phyloP scores from a whole-genome alignment of 75 land plant species.

The Ceratopteris richardii region DNA sequence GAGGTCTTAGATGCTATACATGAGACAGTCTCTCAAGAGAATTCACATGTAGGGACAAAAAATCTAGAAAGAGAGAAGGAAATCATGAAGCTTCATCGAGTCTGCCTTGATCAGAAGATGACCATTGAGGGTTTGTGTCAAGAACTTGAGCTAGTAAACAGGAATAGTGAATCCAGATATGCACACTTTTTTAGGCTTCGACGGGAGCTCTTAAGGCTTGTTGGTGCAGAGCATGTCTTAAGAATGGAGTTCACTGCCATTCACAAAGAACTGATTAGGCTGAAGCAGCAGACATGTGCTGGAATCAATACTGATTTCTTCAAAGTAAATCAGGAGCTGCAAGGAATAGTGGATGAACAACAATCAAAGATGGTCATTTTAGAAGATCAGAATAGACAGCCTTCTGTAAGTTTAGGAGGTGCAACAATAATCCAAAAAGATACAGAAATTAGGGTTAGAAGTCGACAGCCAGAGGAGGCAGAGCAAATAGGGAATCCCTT shows the following conservation, averaged over 20 bases:
- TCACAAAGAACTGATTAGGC: constrained; percentile 9
- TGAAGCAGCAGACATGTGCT: constrained; percentile 9
- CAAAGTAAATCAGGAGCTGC: constrained; percentile 12
- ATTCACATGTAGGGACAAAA: constrained; percentile 18
- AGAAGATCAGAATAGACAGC: constrained; percentile 20
- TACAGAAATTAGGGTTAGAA: background rate
- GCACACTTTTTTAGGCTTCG: constrained; percentile 1
- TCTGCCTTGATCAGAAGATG: constrained; percentile 3
- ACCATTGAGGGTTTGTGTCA: constrained; percentile 4
- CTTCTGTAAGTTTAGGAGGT: constrained; percentile 10
- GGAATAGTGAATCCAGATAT: constrained; percentile 6
- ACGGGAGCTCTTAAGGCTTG: constrained; percentile 22
- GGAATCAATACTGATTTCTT: background rate
- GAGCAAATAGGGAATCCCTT: background rate
- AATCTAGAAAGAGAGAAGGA: constrained; percentile 22
- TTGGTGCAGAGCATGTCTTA: constrained; percentile 18
- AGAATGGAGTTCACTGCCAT: constrained; percentile 19
- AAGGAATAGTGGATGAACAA: constrained; percentile 11
- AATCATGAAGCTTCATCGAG: constrained; percentile 7
- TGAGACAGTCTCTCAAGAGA: constrained; percentile 16
- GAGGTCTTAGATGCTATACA: constrained; percentile 6
- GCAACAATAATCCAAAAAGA: background rate
- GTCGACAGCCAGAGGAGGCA: background rate
- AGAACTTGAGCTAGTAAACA: constrained; percentile 5
- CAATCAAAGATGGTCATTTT: constrained; percentile 14